Base-by-base conservation (phyloP, 2,329 filamentous ascomycete species). In the Neopestalotiopsis sp. region DNA sequence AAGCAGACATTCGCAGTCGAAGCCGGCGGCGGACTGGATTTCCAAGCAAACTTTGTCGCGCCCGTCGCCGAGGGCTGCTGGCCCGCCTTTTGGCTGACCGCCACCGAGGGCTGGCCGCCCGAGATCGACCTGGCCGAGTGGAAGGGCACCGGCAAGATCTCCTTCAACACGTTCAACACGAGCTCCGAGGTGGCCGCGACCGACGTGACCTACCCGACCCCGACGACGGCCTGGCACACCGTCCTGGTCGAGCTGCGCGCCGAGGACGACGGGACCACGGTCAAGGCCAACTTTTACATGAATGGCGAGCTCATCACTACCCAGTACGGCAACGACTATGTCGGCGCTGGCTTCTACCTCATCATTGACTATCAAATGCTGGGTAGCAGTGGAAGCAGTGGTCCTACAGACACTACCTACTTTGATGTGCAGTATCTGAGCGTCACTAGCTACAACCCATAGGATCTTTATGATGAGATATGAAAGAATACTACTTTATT, bases 111-210 rank as follows among this genome's bases (percentile, higher is more conserved):
- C 0, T 89, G 88, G 87, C 87, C 87, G 17, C 88, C 87, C 0
- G 88, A 89, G 81, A 84, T 89, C 67, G 87, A 89, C 74, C 82
- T 89, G 77, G 87, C 87, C 1, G 87, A 89, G 76, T 89, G 87
- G 87, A 89, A 89, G 74, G 87, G 87, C n/a, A 81, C 76, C 42
- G 86, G 86, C 17, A 84, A 86, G 73, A 85, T 88, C 69, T 84
- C 81, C 40, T 88, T 88, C 78, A 88, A 88, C 72, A 88, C 86
- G 1, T 79, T 78, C 72, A 79, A 79, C 68, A 79, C 77, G 2
- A 77, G 82, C 40, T 83, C 79, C 4, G 74, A 83, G 59, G 82
- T 88, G 2, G 76, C 80, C 3, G 81, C 85, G 53, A 78, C 80
- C 56, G 82, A 89, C 70, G 82, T 87, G 6, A 76, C 75, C 0